Percentiles rank a stretch among this genome's conserved stretches.
Evolutionary conservation across 345 rosid genomes (phyloP).

Genomic region (Nephelium lappaceum): DNA sequence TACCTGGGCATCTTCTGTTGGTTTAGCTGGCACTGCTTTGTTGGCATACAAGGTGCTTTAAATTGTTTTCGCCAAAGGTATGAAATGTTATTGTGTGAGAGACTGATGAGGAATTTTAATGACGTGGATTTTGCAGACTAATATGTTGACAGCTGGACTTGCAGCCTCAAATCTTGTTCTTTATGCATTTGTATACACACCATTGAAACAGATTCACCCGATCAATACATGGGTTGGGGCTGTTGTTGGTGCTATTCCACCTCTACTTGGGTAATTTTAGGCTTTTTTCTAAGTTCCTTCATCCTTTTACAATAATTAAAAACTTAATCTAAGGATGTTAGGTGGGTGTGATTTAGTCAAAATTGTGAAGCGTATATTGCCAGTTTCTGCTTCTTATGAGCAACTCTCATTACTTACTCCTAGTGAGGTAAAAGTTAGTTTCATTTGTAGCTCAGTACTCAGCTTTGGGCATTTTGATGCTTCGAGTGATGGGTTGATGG

Average conservation of each 20-base stretch:
- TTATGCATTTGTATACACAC: slow-evolving; percentile 77
- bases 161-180: slow-evolving; percentile 81
- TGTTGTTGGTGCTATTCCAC: slow-evolving; percentile 97
- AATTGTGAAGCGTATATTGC: not conserved
- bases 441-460: not conserved
- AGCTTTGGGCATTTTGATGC: not conserved
- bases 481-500: not conserved
- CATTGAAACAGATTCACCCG: slow-evolving; percentile 97
- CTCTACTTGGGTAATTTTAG: slow-evolving; percentile 82
- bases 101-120: slow-evolving; percentile 39
- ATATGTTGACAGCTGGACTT: slow-evolving; percentile 87
- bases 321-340: not conserved
- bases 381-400: not conserved
- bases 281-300: slow-evolving; percentile 17
- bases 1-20: slow-evolving; percentile 76
- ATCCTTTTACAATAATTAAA: not conserved
- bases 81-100: slow-evolving; percentile 17
- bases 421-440: not conserved
- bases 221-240: slow-evolving; percentile 99
- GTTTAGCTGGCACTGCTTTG: slow-evolving; percentile 73
- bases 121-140: slow-evolving; percentile 91
- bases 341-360: not conserved
- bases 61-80: not conserved
- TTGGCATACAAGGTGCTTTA: slow-evolving; percentile 74
- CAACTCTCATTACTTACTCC: not conserved